Evolutionary conservation across 2,329 filamentous ascomycete species (phyloP).

Genomic region (Aplosporella prunicola): DNA sequence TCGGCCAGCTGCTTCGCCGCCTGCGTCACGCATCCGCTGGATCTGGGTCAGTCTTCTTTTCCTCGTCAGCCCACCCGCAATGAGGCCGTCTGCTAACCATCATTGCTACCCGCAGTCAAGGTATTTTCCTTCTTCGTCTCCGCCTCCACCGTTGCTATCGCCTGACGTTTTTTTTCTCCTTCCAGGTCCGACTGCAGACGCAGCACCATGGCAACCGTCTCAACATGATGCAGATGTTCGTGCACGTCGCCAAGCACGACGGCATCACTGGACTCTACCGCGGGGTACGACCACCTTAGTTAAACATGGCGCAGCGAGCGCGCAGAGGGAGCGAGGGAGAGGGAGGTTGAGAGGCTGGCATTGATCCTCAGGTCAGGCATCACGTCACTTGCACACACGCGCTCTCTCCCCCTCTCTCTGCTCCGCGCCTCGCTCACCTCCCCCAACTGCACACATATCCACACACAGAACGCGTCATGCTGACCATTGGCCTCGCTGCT

Average conservation of each 20-base stretch:
- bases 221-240: slow-evolving; percentile 77
- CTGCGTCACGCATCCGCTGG: slow-evolving; percentile 83
- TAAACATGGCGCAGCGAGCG: too few species aligned
- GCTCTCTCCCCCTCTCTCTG: too few species aligned
- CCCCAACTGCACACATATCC: too few species aligned
- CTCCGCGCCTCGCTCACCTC: too few species aligned
- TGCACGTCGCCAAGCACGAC: slow-evolving; percentile 67
- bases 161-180: neutral
- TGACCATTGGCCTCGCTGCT: neutral
- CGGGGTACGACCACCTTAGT: slow-evolving; percentile 56
- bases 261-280: slow-evolving; percentile 77
- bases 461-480: too few species aligned
- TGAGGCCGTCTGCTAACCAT: slow-evolving; percentile 11
- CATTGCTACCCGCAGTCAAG: slow-evolving; percentile 34
- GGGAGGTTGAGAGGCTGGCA: too few species aligned
- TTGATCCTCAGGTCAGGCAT: too few species aligned
- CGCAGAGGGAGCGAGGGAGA: too few species aligned
- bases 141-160: neutral
- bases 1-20: slow-evolving; percentile 89
- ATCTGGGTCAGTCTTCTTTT: slow-evolving; percentile 58
- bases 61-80: slow-evolving; percentile 6
- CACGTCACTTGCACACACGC: too few species aligned
- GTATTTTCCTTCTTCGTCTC: too few species aligned
- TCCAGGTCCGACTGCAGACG: slow-evolving; percentile 76
- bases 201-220: slow-evolving; percentile 60